phyloP scores from a whole-genome alignment of 306 rosid genomes.

The Prunus davidiana region DNA sequence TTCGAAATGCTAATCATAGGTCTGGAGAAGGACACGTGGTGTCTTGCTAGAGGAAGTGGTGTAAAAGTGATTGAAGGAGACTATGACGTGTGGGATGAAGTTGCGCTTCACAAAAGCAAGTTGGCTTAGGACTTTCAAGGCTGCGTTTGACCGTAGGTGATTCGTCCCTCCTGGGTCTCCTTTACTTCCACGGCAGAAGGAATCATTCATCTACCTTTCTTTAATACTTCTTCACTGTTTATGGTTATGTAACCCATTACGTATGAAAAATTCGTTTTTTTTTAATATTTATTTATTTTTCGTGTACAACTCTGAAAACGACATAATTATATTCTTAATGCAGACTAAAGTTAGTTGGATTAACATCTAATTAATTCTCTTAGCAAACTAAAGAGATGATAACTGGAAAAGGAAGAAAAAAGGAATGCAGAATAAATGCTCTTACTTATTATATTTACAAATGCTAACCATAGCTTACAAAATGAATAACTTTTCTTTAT shows the following conservation, averaged over 20 bases:
- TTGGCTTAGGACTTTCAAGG: neutral
- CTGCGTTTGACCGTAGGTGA: neutral
- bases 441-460: no score
- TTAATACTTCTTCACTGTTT: neutral
- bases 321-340: neutral
- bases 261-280: neutral
- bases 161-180: neutral
- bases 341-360: neutral
- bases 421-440: no score
- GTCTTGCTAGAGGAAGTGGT: neutral
- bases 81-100: neutral
- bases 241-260: conserved; percentile 1
- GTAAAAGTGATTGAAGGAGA: neutral
- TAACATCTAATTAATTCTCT: neutral
- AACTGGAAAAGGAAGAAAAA: no score
- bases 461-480: no score
- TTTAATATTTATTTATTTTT: neutral
- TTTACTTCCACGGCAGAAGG: neutral
- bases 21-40: neutral
- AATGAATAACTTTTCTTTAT: no score
- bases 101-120: neutral
- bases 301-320: neutral
- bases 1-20: no score
- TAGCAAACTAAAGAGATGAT: no score
- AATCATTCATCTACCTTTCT: neutral